Evolutionary conservation across 768 basidiomycete species (phyloP), one percentile per base, ranked within the genome.

Genomic region (Psilocybe azurescens): DNA sequence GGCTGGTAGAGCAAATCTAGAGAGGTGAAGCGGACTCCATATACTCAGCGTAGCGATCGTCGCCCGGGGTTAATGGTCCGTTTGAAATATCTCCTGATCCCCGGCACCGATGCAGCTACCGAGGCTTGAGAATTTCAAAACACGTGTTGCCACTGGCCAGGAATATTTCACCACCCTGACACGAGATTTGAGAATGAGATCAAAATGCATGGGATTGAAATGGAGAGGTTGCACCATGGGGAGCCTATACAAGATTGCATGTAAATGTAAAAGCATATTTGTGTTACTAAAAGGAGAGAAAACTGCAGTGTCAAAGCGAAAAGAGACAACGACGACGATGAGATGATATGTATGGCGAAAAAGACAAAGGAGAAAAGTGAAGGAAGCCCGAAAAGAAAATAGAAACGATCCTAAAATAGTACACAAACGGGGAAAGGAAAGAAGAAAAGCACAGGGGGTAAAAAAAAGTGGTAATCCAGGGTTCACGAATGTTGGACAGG

Each of bases 401-500:
- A 20, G 20, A 30, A 32, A 52, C 24, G 16, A 53, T 36, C 52
- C 52, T 53, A 53, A 53, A 36, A 53, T 53, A 53, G 52, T 53
- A 53, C 52, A 38, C 33, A 14, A 28, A 50, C 9, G n/a, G 18
- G 29, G 24, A 30, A 53, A 5, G 29, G 16, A 38, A 18, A 14
- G 11, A 49, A 32, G 13, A 47, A 47, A 30, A 44, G 41, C n/a
- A 49, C 18, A 49, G 46, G 7, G 30, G 38, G n/a, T n/a, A 53
- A 28, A 58, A 46, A 58, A 24, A 28, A 62, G 18, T 44, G 38
- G 36, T n/a, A 49, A 39, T 46, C 18, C 38, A 33, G 18, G 53
- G 52, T 32, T 63, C 57, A 59, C 53, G 58, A 30, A 46, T 67
- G 30, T 58, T 59, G 32, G 33, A 38, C 58, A 28, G 58, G 47